Evolutionary conservation across 176 grass and related monocot genomes (phyloP).

Genomic region (Oryza rufipogon): DNA sequence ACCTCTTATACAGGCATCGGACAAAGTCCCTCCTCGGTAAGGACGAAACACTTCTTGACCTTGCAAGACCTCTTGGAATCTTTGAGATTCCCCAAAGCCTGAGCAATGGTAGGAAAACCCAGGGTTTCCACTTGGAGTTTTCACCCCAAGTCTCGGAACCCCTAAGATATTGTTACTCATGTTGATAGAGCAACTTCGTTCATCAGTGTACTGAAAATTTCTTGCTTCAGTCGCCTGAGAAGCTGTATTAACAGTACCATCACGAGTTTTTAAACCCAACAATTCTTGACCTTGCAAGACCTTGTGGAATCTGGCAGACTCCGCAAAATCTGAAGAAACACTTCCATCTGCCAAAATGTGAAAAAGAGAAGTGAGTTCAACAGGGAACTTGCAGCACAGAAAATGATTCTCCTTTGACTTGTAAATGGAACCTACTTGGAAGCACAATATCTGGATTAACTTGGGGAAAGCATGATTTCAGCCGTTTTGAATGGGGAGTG

Average conservation of each 20-base stretch:
- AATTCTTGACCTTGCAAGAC: constrained; percentile 99
- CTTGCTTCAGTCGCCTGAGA: constrained; percentile 47
- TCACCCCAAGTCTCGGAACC: constrained; percentile 43
- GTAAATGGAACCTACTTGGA: constrained; percentile 57
- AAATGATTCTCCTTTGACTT: constrained; percentile 19
- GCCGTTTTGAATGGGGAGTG: constrained; percentile 58
- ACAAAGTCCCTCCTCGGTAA: constrained; percentile 47
- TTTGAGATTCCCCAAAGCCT: constrained; percentile 66
- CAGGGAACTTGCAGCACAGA: constrained; percentile 7
- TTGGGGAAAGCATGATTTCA: constrained; percentile 63
- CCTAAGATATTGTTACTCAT: constrained; percentile 42
- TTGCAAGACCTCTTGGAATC: constrained; percentile 96
- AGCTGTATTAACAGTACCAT: constrained; percentile 50
- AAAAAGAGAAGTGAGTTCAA: constrained; percentile 24
- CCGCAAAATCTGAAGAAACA: constrained; percentile 62
- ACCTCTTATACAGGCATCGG: constrained; percentile 44
- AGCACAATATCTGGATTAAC: constrained; percentile 48
- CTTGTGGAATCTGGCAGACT: constrained; percentile 81
- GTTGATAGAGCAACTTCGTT: constrained; percentile 42
- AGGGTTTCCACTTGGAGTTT: constrained; percentile 58
- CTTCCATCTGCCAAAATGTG: constrained; percentile 67
- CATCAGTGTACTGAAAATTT: constrained; percentile 56
- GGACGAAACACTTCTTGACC: constrained; percentile 82
- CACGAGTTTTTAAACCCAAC: constrained; percentile 53
- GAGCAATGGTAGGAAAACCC: constrained; percentile 54